These are phyloP conservation scores for Cymodocea nodosa DNA, from an alignment of 116 monocot genomes.

Conservation along the genomic window DNA sequence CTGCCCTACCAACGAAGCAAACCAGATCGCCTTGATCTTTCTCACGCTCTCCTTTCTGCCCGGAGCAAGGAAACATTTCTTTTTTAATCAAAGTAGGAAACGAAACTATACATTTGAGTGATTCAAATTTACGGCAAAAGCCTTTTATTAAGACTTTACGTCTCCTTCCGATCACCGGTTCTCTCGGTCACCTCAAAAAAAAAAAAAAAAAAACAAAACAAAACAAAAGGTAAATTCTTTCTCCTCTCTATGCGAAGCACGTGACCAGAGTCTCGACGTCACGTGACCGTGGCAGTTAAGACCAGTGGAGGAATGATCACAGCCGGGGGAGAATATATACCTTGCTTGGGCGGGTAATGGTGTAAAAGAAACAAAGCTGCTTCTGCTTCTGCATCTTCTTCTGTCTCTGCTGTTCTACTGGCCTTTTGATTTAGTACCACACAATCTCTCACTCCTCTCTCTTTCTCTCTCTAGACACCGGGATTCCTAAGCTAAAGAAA, in stretches of 20 bases:
- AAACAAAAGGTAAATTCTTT: neutral
- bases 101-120: too few relatives aligned
- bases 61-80: neutral
- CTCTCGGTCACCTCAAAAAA: too few relatives aligned
- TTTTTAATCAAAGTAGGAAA: too few relatives aligned
- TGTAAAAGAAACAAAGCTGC: neutral
- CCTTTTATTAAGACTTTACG: too few relatives aligned
- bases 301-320: too few relatives aligned
- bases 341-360: constrained; percentile 2
- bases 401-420: neutral
- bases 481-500: too few relatives aligned
- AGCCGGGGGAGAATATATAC: constrained; percentile 5
- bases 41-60: neutral
- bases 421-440: too few relatives aligned
- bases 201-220: too few relatives aligned
- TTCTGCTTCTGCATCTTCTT: neutral
- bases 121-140: too few relatives aligned
- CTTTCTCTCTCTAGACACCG: neutral
- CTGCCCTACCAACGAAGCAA: too few relatives aligned
- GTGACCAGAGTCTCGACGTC: neutral
- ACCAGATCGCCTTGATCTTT: too few relatives aligned
- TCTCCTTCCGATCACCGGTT: too few relatives aligned
- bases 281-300: neutral
- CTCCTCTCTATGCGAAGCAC: neutral
- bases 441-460: neutral